Base-by-base conservation (phyloP, 176 grass and related monocot species). In the barley (Hordeum vulgare) region DNA sequence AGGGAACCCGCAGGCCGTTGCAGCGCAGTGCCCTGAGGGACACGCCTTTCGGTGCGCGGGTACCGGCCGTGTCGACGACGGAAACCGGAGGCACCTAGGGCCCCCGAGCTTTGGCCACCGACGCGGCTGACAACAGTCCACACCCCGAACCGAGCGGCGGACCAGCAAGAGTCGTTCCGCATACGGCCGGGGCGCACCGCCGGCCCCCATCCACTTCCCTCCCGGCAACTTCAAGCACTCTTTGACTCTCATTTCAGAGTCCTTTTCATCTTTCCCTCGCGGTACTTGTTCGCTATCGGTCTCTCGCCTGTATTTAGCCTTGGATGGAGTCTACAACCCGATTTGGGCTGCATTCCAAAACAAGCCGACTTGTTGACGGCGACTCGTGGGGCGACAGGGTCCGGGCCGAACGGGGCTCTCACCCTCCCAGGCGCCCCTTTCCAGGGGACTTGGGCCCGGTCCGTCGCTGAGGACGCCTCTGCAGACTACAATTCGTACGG, bases 141-240 rank as follows among this genome's bases (percentile, higher is more conserved):
- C 17, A 18, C 72, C 68, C 47, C 18, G 47, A n/a, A 47, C 72
- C 72, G 47, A 35, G 72, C 28, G 28, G 72, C 28, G 47, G 47
- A 75, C 28, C 40, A 12, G 62, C 61, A 3, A 4, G 0, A 29
- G 61, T 1, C 41, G 9, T 56, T 66, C 13, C 23, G 27, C 25
- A 60, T 41, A 33, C 45, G 13, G 64, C 8, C 28, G n/a, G 47
- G 90, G 72, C 39, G 61, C 83, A 80, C 65, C 90, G 78, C 73
- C 86, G 67, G 65, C 88, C 85, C 91, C 91, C 91, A 93, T 90
- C 77, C 88, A 77, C 91, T 93, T 93, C 91, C 91, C 88, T 93
- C 88, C 85, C 81, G 81, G 78, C 85, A 93, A 90, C 90, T 90
- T 93, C 91, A 93, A 88, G 88, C 82, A 90, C 79, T 90, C 88